Base-by-base conservation (phyloP, 176 grass and related monocot species). In the Oryza glaberrima region DNA sequence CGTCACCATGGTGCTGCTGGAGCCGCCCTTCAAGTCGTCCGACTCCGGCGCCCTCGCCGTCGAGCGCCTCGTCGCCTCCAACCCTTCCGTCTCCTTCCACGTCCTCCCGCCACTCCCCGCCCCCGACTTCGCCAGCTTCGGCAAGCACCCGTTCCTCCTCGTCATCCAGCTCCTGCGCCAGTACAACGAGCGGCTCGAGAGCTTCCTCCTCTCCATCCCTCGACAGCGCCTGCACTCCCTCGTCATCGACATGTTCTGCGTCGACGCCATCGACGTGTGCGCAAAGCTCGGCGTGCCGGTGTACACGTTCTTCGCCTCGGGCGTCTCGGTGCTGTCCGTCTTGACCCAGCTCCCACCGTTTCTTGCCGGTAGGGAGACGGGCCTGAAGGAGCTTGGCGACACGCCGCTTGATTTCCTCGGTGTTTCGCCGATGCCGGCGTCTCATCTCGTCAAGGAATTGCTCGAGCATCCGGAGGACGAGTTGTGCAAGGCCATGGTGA, bases 221-320 rank as follows among this genome's bases (percentile, higher is more conserved):
- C 46, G 72, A 14, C 60, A 52, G 14, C 72, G 82, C n/a, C 4
- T 84, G 20, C 82, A 77, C 82, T 84, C 82, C 45, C 73, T 84
- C 1, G 46, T 84, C 64, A 20, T 84, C 73, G 82, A 84, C 46
- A 77, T 77, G 82, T 84, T 84, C 73, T 84, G 80, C 35, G 9
- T 61, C 49, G 4, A 40, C 80, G 49, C 80, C 68, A 19, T 82
- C 7, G 73, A 68, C 65, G 65, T 35, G 26, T 34, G 28, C 28
- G 52, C 15, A 0, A 61, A 82, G 34, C 49, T 82, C n/a, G 68
- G 68, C 49, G 35, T 82, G n/a, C 80, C 68, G 8, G 80, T 82
- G 7, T 82, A 72, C 80, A 82, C 68, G 14, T 82, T 72, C 36
- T 82, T 72, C 49, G 48, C 80, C 49, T 61, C 68, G 7, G 49